Evolutionary conservation across 2,329 filamentous ascomycete genomes (phyloP).

Genomic region (Colletotrichum musicola): DNA sequence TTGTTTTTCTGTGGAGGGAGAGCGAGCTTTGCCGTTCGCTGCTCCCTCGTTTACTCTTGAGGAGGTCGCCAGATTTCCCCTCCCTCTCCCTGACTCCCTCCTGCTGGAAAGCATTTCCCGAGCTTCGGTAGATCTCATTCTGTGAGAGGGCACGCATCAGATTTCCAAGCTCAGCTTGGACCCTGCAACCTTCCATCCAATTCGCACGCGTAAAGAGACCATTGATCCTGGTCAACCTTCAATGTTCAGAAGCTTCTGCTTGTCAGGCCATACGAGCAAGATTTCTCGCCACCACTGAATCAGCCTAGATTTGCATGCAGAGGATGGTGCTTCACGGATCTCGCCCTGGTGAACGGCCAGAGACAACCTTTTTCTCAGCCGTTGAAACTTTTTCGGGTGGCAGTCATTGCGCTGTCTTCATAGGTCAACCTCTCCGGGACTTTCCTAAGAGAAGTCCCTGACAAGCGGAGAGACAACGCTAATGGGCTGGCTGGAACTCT

Average conservation of each 20-base stretch:
- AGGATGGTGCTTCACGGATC: conserved; percentile 3
- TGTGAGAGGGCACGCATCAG: conserved; percentile 9
- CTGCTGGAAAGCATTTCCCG: background rate
- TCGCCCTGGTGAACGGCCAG: background rate
- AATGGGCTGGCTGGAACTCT: conserved; percentile 1
- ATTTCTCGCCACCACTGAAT: background rate
- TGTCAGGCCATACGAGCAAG: conserved; percentile 1
- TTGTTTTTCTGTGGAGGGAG: background rate
- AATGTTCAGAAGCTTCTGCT: background rate
- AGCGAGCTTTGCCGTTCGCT: background rate
- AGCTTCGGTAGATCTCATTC: conserved; percentile 9
- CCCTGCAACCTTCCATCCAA: conserved; percentile 16
- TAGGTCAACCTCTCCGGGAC: background rate
- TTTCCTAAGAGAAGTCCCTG: too few relatives aligned
- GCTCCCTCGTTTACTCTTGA: background rate
- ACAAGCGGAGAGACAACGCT: background rate
- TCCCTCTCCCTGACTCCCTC: too few relatives aligned
- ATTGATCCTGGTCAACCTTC: conserved; percentile 7
- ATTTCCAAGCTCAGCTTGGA: conserved; percentile 19
- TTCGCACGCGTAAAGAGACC: background rate
- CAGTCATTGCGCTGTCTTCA: too few relatives aligned
- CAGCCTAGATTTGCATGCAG: background rate
- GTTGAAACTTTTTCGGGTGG: background rate
- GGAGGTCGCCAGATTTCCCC: conserved; percentile 6
- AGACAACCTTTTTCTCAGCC: background rate